Evolutionary conservation across 345 rosid genomes (phyloP).

Genomic region (Chamaenerion angustifolium): DNA sequence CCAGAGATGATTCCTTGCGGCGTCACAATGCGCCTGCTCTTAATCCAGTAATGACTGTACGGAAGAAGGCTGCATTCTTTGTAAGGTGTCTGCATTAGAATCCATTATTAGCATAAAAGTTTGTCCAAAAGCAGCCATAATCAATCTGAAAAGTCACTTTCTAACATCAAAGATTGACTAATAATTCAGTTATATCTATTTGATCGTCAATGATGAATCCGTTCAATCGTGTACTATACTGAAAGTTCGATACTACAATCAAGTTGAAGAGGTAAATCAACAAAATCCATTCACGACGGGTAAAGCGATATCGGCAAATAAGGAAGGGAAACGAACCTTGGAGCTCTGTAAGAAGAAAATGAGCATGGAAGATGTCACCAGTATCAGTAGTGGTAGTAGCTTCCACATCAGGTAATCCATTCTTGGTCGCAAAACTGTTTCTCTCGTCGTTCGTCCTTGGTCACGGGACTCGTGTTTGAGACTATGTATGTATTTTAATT

Average conservation of each 20-base stretch:
- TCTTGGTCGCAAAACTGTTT: too few relatives aligned
- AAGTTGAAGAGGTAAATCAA: not conserved
- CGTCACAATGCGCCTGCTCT: slow-evolving; percentile 60
- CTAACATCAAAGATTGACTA: not conserved
- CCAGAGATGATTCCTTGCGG: slow-evolving; percentile 57
- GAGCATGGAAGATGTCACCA: slow-evolving; percentile 28
- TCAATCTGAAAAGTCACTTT: not conserved
- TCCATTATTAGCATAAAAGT: too few relatives aligned
- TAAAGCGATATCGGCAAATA: not conserved
- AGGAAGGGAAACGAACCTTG: slow-evolving; percentile 22
- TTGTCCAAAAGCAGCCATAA: not conserved
- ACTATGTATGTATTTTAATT: too few relatives aligned
- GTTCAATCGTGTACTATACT: too few relatives aligned
- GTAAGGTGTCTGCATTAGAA: slow-evolving; percentile 20
- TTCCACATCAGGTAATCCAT: slow-evolving; percentile 43
- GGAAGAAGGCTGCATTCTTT: slow-evolving; percentile 61
- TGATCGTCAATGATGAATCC: too few relatives aligned
- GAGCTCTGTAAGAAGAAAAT: slow-evolving; percentile 27
- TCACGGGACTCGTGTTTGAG: too few relatives aligned
- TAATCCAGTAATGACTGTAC: slow-evolving; percentile 54
- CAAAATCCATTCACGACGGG: not conserved
- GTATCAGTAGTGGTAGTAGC: slow-evolving; percentile 34
- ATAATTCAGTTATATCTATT: too few relatives aligned
- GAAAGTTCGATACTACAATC: too few relatives aligned
- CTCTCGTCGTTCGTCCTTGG: too few relatives aligned